Evolutionary conservation across 352 stramenopile species (phyloP), one percentile per base, ranked within the genome.

Genomic region (Globisporangium takayamanum): DNA sequence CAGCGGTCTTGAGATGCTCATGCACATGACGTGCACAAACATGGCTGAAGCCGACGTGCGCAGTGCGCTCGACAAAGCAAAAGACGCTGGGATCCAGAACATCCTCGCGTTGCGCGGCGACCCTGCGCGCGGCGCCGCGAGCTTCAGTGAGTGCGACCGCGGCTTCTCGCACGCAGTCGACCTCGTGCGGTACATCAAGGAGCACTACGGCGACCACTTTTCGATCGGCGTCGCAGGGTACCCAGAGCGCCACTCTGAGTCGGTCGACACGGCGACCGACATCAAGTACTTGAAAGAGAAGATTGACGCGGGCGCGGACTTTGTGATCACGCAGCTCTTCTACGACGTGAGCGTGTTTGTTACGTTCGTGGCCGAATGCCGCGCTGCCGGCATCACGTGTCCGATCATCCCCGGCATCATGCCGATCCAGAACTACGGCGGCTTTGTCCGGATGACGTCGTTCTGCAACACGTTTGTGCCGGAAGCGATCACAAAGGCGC

Each of bases 241-340:
- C 82, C 97, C 97, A 3, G 97, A 99, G 69, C 96, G 94, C 57
- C 97, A 99, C 74, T 74, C 92, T 2, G 96, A 98, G 67, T 84
- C 85, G 30, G 82, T 88, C 3, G 74, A 88, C 67, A 42, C 59
- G 52, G 70, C 98, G 42, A 86, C 84, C 42, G 97, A 99, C 69
- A 96, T 99, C 72, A 71, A 88, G 62, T 99, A 98, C 76, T 73
- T 99, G 20, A 99, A 99, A 69, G 77, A 94, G 55, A 99, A 98
- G 66, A 73, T 98, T 22, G 97, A 99, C 68, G 96, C 97, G 20
- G 97, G 97, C 53, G 96, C 94, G 36, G 95, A 99, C 59, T 98
- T 99, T 59, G 93, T 99, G 61, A 97, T 99, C 66, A 99, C 97
- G 37, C 97, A 99, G 86, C 98, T 99, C 74, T 99, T 99, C 68